Evolutionary conservation across 345 rosid species (phyloP).

Genomic region (Leavenworthia alabamica): DNA sequence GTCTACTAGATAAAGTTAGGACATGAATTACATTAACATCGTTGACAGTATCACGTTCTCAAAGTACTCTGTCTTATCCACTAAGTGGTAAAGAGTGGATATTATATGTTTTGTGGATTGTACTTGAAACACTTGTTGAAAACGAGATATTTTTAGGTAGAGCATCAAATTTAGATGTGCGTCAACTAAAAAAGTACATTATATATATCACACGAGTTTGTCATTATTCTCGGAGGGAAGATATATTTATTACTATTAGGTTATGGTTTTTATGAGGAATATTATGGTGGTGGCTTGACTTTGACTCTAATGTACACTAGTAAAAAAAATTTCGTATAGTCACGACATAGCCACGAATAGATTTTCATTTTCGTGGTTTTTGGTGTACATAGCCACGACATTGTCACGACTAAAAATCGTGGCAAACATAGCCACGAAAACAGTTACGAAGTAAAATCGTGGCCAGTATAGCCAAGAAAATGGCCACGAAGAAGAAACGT

Average conservation of each 20-base stretch:
- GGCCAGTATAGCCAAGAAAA: too few species aligned
- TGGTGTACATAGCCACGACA: too few species aligned
- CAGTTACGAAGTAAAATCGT: too few species aligned
- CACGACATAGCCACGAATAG: too few species aligned
- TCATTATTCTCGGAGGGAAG: background rate
- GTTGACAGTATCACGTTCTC: background rate
- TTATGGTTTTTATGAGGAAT: background rate
- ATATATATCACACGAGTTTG: background rate
- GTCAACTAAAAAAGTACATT: background rate
- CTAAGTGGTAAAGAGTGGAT: background rate
- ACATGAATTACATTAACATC: background rate
- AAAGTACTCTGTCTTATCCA: background rate
- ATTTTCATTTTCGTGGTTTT: too few species aligned
- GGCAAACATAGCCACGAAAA: too few species aligned
- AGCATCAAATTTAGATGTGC: background rate
- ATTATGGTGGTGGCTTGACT: background rate
- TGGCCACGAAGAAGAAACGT: too few species aligned
- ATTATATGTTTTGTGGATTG: background rate
- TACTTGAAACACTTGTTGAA: background rate
- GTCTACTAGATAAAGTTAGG: background rate
- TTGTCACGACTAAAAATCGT: too few species aligned
- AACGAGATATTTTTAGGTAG: background rate
- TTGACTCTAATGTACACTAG: too few species aligned
- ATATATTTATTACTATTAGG: background rate
- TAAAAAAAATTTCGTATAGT: too few species aligned